Evolutionary conservation across 805 yeast genomes (phyloP), one percentile per base, ranked within the genome.

Genomic region (Candida cerambycidarum): DNA sequence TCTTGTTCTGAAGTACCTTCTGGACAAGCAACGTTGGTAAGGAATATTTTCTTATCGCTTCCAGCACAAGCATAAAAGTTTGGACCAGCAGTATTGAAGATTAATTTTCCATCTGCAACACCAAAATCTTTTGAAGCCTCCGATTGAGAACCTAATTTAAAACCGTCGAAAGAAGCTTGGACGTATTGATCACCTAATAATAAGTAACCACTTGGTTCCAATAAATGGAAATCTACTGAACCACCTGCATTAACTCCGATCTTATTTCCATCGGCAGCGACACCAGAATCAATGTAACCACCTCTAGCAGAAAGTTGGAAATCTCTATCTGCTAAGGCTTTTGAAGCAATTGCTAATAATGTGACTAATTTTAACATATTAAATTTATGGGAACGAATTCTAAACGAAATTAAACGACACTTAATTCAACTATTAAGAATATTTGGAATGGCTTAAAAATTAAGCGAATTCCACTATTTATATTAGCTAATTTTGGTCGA

Each of bases 131-230:
- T 55, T 23, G 64, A 54, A 29, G 58, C 59, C 14, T 52, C 47
- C 37, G 38, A 41, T 38, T 50, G 19, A 39, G 27, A 11, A 37
- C 41, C 43, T 24, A 52, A 44, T 14, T 14, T 25, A 17, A 57
- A 42, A 37, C 62, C 61, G 1, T 43, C 45, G 1, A 52, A 47
- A 31, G 44, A 37, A 23, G 50, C 35, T 16, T 42, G 28, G n/a
- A 61, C 48, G 41, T 52, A 50, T 30, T 52, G 29, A 31, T 58
- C 65, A 30, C 43, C 48, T 39, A 52, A 52, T n/a, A 45, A 31
- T 16, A 57, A 46, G 53, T 50, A 62, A 10, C 69, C 69, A 38
- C 56, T 45, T 27, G 70, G 69, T 39, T 60, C 62, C 34, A 51
- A 45, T 52, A 65, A 63, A 40, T 38, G 36, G 47, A 58, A 56